These are phyloP conservation scores for Coemansia sp. DNA, from an alignment of 192 early-diverging fungal genomes.

Conservation along the genomic window DNA sequence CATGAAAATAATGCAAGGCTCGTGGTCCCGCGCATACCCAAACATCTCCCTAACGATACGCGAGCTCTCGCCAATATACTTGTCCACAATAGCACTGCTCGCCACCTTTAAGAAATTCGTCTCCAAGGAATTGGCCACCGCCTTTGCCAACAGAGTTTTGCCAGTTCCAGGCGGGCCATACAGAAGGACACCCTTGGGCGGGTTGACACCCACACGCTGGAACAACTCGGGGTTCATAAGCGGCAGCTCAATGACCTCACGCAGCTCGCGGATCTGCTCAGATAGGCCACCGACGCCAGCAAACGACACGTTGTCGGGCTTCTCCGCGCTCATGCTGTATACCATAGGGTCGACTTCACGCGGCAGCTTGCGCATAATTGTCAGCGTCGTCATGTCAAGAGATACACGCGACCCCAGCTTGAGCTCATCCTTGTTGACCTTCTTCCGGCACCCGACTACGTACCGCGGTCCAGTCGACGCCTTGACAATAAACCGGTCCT, in stretches of 20 bases:
- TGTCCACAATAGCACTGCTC: slow-evolving; percentile 98
- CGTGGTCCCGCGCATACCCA: slow-evolving; percentile 98
- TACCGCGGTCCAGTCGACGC: slow-evolving; percentile 95
- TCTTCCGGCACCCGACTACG: slow-evolving; percentile 95
- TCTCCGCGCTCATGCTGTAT: slow-evolving; percentile 99
- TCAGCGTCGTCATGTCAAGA: slow-evolving; percentile 99
- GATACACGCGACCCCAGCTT: slow-evolving; percentile 98
- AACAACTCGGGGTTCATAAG: slow-evolving; percentile 99
- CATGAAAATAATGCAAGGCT: slow-evolving; percentile 99
- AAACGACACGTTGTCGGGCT: slow-evolving; percentile 94
- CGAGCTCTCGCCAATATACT: slow-evolving; percentile 99
- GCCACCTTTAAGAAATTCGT: slow-evolving; percentile 99
- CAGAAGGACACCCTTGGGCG: slow-evolving; percentile 96
- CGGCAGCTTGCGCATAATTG: slow-evolving; percentile 99
- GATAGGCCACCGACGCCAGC: slow-evolving; percentile 93
- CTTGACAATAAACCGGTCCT: slow-evolving; percentile 98
- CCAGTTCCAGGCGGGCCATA: slow-evolving; percentile 98
- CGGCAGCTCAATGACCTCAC: slow-evolving; percentile 98
- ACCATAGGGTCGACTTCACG: slow-evolving; percentile 98
- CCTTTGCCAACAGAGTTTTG: slow-evolving; percentile 95
- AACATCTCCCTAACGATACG: slow-evolving; percentile 98
- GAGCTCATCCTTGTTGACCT: slow-evolving; percentile 91
- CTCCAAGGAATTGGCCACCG: slow-evolving; percentile 95
- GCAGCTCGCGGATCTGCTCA: slow-evolving; percentile 96
- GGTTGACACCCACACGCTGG: slow-evolving; percentile 94